These are phyloP conservation scores for Argentina anserina DNA, from an alignment of 306 rosid species.

Conservation along the genomic window DNA sequence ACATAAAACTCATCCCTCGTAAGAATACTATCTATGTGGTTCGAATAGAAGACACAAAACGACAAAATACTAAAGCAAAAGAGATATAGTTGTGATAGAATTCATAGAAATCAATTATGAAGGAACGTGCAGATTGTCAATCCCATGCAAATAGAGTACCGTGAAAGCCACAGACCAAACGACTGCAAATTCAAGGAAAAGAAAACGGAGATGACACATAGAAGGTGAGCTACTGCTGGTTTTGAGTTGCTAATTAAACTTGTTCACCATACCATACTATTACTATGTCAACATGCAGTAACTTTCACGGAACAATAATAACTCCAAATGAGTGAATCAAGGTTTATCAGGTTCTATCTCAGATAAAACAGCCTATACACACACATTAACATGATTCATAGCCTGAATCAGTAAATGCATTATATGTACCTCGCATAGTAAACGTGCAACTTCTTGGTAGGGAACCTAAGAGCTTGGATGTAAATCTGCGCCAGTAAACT, in stretches of 20 bases:
- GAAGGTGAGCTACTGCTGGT: not conserved
- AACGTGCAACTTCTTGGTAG: slow-evolving; percentile 68
- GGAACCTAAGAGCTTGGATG: slow-evolving; percentile 73
- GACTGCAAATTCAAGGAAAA: not conserved
- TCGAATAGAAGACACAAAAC: not conserved
- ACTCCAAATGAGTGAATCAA: not conserved
- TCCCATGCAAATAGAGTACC: not conserved
- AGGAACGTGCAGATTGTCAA: not conserved
- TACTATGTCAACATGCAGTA: no score
- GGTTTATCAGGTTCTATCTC: not conserved
- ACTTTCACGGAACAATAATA: not conserved
- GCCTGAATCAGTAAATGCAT: slow-evolving; percentile 3
- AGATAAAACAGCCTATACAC: not conserved
- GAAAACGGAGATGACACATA: not conserved
- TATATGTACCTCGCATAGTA: slow-evolving; percentile 62
- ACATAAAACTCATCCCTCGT: slow-evolving; percentile 28
- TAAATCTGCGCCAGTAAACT: slow-evolving; percentile 62
- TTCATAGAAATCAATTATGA: not conserved
- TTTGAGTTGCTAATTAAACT: not conserved
- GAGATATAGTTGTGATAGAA: not conserved
- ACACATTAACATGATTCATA: not conserved
- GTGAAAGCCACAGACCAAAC: not conserved
- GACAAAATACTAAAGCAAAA: not conserved
- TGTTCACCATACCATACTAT: not conserved
- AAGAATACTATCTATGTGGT: slow-evolving; percentile 12